Percentiles rank a stretch among this genome's conserved stretches.
Conservation (phyloP, 169 alveolate genomes). For the Eimeria necatrix region DNA sequence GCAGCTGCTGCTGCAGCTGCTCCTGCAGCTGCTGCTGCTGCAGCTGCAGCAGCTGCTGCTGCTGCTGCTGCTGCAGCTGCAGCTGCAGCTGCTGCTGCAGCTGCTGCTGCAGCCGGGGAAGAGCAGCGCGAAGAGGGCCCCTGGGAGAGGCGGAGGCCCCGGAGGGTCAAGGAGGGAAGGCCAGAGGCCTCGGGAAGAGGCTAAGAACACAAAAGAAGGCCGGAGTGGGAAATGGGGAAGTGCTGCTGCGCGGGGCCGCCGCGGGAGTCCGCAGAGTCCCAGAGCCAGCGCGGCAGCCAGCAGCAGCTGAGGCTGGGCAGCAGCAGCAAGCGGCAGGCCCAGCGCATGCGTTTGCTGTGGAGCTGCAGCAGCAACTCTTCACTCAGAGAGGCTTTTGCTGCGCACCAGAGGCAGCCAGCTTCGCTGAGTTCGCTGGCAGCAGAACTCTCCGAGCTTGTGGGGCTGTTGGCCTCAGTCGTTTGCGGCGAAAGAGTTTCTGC, state of each 20-base stretch:
- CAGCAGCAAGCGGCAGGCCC: slow-evolving; percentile 56
- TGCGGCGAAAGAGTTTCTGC: background rate
- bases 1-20: no score
- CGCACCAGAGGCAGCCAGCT: slow-evolving; percentile 49
- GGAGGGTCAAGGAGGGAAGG: background rate
- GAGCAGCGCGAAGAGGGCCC: background rate
- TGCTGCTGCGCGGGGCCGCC: background rate
- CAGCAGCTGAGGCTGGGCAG: background rate
- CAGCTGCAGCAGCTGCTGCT: background rate
- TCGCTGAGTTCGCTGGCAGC: slow-evolving; percentile 7
- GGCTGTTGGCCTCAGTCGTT: background rate
- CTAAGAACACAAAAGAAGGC: slow-evolving; percentile 8
- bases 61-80: background rate
- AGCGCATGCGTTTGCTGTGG: background rate
- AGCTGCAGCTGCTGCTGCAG: slow-evolving; percentile 43
- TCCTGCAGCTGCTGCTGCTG: background rate
- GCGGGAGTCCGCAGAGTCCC: slow-evolving; percentile 9
- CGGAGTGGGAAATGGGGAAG: background rate
- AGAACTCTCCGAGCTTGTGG: background rate
- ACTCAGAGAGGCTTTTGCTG: background rate
- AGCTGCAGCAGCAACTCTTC: slow-evolving; percentile 13
- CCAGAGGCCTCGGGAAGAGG: background rate
- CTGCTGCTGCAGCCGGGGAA: background rate
- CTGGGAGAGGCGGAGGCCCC: background rate
- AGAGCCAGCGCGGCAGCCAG: slow-evolving; percentile 35